A percentile compares a stretch with the other conserved stretches of the same genome.
These are phyloP conservation scores for Ophiocordyceps camponoti-saundersi DNA, from an alignment of 2,329 filamentous ascomycete genomes.

Conservation along the genomic window DNA sequence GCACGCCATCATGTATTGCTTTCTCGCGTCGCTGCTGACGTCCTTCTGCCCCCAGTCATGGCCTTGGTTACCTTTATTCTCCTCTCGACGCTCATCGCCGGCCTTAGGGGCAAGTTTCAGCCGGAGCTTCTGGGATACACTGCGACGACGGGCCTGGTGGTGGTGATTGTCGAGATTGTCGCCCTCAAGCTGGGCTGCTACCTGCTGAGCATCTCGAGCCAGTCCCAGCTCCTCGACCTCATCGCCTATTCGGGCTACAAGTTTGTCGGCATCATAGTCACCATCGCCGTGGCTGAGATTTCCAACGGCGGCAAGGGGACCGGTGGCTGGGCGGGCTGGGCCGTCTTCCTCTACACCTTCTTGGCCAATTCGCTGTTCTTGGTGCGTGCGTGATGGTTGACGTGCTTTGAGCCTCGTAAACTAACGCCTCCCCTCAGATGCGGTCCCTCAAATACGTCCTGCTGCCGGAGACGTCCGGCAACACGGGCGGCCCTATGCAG, in stretches of 20 bases:
- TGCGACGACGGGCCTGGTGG: conserved; percentile 65
- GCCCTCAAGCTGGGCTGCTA: conserved; percentile 86
- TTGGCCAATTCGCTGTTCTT: conserved; percentile 89
- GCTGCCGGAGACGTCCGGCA: conserved; percentile 61
- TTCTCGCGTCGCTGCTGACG: conserved; percentile 7
- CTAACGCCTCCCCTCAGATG: conserved; percentile 35
- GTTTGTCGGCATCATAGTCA: conserved; percentile 91
- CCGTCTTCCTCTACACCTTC: conserved; percentile 81
- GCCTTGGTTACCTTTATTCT: conserved; percentile 95
- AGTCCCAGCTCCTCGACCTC: conserved; percentile 81
- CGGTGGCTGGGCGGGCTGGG: conserved; percentile 77
- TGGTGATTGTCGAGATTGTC: conserved; percentile 79
- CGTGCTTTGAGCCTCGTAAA: conserved; percentile 4
- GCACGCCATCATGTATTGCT: not conserved
- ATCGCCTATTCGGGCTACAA: conserved; percentile 98
- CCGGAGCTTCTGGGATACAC: conserved; percentile 86
- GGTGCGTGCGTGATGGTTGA: conserved; percentile 32
- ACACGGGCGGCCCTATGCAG: conserved; percentile 46
- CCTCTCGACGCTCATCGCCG: conserved; percentile 76
- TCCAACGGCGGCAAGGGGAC: conserved; percentile 66
- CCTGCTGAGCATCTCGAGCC: conserved; percentile 81
- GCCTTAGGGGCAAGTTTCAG: conserved; percentile 79
- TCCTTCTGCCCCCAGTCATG: conserved; percentile 45
- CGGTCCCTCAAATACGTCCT: conserved; percentile 92
- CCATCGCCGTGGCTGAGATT: conserved; percentile 63